Evolutionary conservation across 2,329 filamentous ascomycete genomes (phyloP), one percentile per base, ranked within the genome.

Genomic region (Monosporascus ibericus): DNA sequence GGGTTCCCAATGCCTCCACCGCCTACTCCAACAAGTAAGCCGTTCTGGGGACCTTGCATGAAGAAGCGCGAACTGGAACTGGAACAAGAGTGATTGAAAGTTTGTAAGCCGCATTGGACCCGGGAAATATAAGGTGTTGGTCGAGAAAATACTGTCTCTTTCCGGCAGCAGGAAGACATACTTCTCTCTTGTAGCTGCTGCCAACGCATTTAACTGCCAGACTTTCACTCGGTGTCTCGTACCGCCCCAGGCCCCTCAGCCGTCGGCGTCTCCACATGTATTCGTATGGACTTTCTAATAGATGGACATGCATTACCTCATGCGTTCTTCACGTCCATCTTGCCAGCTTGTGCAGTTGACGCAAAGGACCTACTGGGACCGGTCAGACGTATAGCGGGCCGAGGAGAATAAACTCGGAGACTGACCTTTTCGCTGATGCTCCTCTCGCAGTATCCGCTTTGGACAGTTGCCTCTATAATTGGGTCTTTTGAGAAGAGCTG

Each of bases 391-490:
- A 9, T 2, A 47, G 24, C 36, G 30, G 44, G 6, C 6, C 18
- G 18, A 37, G 3, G 36, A 8, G 37, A 22, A 47, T 52, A 38
- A 52, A 50, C 8, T 11, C 22, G n/a, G 15, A 36, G 17, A 57
- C 62, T 1, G 39, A 66, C 65, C 62, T 64, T 64, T 18, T 58
- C 53, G 49, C 58, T 61, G 38, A 67, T 54, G 24, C 46, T 25
- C 49, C 65, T 66, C 53, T 77, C 74, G 64, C 85, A 88, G 62
- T 86, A 90, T 62, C 73, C 79, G 70, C 86, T 90, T 68, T 83
- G 86, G 49, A 84, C 75, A 25, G 79, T 82, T 58, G 80, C 82
- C 72, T 88, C 89, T 65, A 90, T 86, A 57, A 90, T 85, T 15
- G 82, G 80, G 49, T 89, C 85, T 11, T 78, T 74, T 14, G 79